phyloP scores from a whole-genome alignment of 306 rosid genomes.

The Calophaca sinica region DNA sequence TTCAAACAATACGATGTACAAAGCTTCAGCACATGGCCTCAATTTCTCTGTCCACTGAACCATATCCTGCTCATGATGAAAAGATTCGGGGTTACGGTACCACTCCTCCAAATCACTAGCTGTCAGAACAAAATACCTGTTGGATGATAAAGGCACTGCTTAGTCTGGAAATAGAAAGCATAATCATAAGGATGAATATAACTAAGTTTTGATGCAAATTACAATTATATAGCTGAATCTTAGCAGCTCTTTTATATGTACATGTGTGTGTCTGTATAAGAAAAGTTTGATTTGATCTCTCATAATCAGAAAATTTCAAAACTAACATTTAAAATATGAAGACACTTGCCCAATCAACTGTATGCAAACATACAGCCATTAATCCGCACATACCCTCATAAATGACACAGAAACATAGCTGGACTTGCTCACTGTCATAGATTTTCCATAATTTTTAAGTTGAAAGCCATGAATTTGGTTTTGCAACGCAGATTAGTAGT shows the following conservation, averaged over 20 bases:
- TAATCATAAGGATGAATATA: conserved; percentile 14
- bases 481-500: conserved; percentile 6
- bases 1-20: conserved; percentile 92
- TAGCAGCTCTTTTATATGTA: neutral
- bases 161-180: conserved; percentile 36
- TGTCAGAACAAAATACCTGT: conserved; percentile 92
- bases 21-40: conserved; percentile 98
- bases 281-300: conserved; percentile 28
- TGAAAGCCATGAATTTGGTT: conserved; percentile 7
- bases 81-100: conserved; percentile 86
- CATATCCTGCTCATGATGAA: conserved; percentile 99
- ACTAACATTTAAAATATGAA: conserved; percentile 14
- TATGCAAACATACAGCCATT: conserved; percentile 23
- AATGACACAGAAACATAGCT: conserved; percentile 1
- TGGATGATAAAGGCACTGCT: conserved; percentile 40
- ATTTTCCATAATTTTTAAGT: neutral
- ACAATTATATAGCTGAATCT: conserved; percentile 25
- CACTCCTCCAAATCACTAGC: conserved; percentile 91
- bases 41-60: conserved; percentile 97
- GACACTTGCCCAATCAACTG: neutral
- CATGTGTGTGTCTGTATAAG: neutral
- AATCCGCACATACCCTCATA: neutral
- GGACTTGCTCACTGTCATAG: conserved; percentile 8
- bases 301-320: neutral
- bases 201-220: conserved; percentile 25